These are phyloP conservation scores for Pleurotus citrinopileatus DNA, from an alignment of 768 basidiomycete species.

Conservation along the genomic window DNA sequence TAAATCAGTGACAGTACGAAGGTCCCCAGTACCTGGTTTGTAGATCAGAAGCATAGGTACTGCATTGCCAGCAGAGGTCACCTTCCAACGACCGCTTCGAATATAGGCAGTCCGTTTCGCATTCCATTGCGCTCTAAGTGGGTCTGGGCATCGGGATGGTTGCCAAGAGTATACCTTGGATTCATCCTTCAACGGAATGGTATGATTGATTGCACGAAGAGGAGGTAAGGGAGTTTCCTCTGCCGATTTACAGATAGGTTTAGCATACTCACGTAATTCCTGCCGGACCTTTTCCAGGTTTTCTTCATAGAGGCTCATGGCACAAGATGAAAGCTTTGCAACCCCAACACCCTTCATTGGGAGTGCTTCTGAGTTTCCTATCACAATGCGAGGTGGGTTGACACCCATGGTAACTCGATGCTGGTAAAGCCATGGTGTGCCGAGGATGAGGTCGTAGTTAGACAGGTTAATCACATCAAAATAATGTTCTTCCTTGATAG, in stretches of 20 bases:
- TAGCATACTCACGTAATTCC: conserved; percentile 12
- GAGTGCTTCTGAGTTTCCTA: conserved; percentile 1
- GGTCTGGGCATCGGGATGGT: conserved; percentile 23
- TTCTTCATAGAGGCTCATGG: conserved; percentile 2
- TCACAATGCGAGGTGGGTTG: conserved; percentile 11
- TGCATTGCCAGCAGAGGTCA: conserved; percentile 13
- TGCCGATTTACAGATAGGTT: conserved; percentile 14
- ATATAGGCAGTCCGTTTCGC: conserved; percentile 18
- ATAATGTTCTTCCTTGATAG: conserved; percentile 15
- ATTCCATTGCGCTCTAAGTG: conserved; percentile 11
- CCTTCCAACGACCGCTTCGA: conserved; percentile 20
- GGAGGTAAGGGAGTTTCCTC: conserved; percentile 23
- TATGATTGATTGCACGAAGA: conserved; percentile 26
- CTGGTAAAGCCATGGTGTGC: conserved; percentile 27
- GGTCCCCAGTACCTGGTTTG: conserved; percentile 12
- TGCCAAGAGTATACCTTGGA: conserved; percentile 18
- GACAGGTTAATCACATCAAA: conserved; percentile 30
- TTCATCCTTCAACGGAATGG: conserved; percentile 27
- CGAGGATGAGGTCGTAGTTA: conserved; percentile 27
- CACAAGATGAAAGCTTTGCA: conserved; percentile 5
- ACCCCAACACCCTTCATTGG: conserved; percentile 12
- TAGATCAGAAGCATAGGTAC: conserved; percentile 22
- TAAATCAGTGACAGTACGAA: no score
- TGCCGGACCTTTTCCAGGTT: conserved; percentile 2
- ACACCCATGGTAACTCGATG: conserved; percentile 14